Percentiles rank a stretch among this genome's conserved stretches.
Conservation (phyloP, 441 rosid species). For the Gossypium gossypioides region DNA sequence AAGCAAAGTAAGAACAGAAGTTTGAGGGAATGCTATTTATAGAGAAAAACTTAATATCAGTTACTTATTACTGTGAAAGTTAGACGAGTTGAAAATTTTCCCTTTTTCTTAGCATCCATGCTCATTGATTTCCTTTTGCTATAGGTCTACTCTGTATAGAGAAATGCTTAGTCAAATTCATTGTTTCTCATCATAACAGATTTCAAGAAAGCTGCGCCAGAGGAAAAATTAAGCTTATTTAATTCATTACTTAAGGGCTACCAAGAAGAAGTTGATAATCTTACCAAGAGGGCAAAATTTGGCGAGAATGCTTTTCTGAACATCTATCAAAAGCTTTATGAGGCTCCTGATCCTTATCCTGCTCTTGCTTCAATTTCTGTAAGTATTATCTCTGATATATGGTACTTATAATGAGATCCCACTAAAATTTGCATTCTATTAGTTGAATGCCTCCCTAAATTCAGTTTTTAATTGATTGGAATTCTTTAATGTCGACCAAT, state of each 20-base stretch:
- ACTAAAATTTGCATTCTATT: not conserved
- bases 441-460: not conserved
- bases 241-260: slow-evolving; percentile 85
- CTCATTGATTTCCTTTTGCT: not conserved
- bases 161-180: not conserved
- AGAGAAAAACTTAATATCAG: not conserved
- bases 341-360: slow-evolving; percentile 98
- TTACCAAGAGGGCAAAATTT: slow-evolving; percentile 96
- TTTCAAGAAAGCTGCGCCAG: slow-evolving; percentile 93
- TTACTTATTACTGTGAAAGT: not conserved
- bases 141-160: not conserved
- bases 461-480: not conserved
- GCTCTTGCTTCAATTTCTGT: slow-evolving; percentile 90
- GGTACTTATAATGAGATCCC: not conserved
- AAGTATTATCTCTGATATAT: slow-evolving; percentile 26
- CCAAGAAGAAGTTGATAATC: slow-evolving; percentile 99
- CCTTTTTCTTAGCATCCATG: not conserved
- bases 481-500: not conserved
- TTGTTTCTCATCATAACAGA: slow-evolving; percentile 37
- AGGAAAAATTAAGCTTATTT: slow-evolving; percentile 77
- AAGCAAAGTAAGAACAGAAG: not conserved
- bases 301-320: slow-evolving; percentile 97
- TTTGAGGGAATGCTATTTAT: not conserved
- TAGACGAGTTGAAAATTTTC: not conserved
- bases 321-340: slow-evolving; percentile 93